These are phyloP conservation scores for Penicillium frequentans DNA, from an alignment of 2,329 filamentous ascomycete species.

Conservation along the genomic window DNA sequence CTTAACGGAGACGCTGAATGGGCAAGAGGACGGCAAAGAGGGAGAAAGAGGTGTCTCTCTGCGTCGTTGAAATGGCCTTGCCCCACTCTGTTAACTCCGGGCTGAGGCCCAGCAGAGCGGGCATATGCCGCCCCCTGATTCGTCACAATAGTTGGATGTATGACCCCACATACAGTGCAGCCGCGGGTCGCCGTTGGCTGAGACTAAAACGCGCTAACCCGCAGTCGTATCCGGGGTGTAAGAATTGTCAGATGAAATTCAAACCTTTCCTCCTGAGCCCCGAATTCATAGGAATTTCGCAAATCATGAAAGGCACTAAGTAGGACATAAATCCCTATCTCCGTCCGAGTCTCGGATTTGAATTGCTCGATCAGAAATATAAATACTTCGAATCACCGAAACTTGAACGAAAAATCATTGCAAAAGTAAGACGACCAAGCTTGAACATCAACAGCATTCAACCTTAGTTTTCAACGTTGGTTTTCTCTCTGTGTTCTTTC, in stretches of 20 bases:
- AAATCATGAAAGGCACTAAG: not conserved
- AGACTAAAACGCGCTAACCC: slow-evolving; percentile 7
- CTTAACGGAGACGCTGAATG: not conserved
- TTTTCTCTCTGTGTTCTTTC: not conserved
- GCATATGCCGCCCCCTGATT: not conserved
- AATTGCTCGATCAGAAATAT: not conserved
- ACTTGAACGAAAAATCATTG: not conserved
- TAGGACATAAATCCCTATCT: not conserved
- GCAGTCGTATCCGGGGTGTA: slow-evolving; percentile 3
- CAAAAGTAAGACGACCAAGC: not conserved
- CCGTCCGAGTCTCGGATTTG: not conserved
- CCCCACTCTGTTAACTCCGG: not conserved
- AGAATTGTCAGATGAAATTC: not conserved
- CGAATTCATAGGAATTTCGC: not conserved
- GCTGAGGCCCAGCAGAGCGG: no score
- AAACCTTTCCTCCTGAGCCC: no score
- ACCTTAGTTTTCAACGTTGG: no score
- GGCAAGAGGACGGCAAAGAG: not conserved
- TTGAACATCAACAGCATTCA: not conserved
- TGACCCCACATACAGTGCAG: not conserved
- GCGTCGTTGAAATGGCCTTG: not conserved
- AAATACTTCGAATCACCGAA: not conserved
- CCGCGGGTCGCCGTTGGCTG: not conserved
- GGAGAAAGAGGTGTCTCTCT: not conserved
- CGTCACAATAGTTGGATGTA: not conserved